phyloP scores from a whole-genome alignment of 176 grass and related monocot species.

The Juncus effusus region DNA sequence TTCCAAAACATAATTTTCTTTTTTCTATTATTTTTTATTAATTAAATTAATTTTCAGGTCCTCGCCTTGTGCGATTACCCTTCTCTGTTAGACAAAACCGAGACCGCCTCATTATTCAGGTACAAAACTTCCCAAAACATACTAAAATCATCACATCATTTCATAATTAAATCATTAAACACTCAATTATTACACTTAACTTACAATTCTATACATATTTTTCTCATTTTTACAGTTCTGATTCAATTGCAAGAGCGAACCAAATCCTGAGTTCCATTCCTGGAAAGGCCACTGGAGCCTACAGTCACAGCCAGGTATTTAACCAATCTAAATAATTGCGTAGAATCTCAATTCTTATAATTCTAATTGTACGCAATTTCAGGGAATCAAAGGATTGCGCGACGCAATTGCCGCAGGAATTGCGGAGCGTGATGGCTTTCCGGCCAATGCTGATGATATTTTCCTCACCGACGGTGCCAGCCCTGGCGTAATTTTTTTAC shows the following conservation, averaged over 20 bases:
- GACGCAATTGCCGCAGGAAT: conserved; percentile 96
- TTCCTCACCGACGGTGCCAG: conserved; percentile 98
- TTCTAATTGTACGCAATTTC: conserved; percentile 24
- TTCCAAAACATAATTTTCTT: background rate
- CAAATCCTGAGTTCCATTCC: conserved; percentile 63
- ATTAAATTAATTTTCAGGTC: conserved; percentile 54
- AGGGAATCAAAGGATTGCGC: conserved; percentile 93
- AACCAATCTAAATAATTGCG: background rate
- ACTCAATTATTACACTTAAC: no score
- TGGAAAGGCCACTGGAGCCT: conserved; percentile 89
- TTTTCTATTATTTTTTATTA: background rate
- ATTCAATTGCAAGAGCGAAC: conserved; percentile 79
- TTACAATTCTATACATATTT: background rate
- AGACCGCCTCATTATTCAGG: conserved; percentile 78
- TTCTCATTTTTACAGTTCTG: conserved; percentile 48
- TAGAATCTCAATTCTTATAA: conserved; percentile 18
- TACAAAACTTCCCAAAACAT: conserved; percentile 23
- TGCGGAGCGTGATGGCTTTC: conserved; percentile 69
- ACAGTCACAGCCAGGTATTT: conserved; percentile 92
- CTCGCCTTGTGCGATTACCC: conserved; percentile 91
- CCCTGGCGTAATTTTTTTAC: conserved; percentile 56
- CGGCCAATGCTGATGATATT: conserved; percentile 95
- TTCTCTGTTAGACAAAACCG: conserved; percentile 55
- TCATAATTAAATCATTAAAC: no score
- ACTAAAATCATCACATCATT: no score